These are phyloP conservation scores for Ascochyta fabae DNA, from an alignment of 2,329 filamentous ascomycete genomes.

Conservation along the genomic window DNA sequence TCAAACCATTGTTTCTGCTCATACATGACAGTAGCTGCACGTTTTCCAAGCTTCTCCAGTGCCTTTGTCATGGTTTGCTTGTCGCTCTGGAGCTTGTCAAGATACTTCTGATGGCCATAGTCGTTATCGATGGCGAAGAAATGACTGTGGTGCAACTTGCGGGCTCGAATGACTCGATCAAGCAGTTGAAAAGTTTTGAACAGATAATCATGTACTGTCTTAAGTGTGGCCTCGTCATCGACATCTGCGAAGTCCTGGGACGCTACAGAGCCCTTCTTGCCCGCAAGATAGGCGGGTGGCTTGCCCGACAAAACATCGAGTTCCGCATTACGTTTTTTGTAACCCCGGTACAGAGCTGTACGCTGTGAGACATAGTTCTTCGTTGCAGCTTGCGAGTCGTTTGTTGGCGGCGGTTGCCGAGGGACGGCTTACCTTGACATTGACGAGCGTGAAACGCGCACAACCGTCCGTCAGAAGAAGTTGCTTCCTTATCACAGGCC, in stretches of 20 bases:
- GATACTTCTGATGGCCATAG: constrained; percentile 54
- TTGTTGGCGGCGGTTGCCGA: not conserved
- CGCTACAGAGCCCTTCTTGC: constrained; percentile 45
- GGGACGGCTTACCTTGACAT: constrained; percentile 29
- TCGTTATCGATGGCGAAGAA: constrained; percentile 54
- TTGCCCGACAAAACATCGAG: constrained; percentile 49
- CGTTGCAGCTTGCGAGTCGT: no score
- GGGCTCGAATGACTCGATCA: constrained; percentile 52
- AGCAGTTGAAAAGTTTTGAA: constrained; percentile 49
- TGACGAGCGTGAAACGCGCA: constrained; percentile 35
- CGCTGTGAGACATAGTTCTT: not conserved
- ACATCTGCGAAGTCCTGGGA: constrained; percentile 52
- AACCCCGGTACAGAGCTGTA: constrained; percentile 54
- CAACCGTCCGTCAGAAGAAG: constrained; percentile 31
- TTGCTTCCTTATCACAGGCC: constrained; percentile 29
- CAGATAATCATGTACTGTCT: constrained; percentile 51
- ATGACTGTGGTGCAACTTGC: constrained; percentile 52
- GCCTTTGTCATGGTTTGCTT: constrained; percentile 49
- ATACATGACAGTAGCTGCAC: constrained; percentile 54
- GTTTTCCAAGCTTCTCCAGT: constrained; percentile 53
- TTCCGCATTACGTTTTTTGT: constrained; percentile 56
- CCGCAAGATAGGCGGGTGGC: constrained; percentile 49
- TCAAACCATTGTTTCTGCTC: constrained; percentile 57
- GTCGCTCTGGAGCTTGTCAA: constrained; percentile 48
- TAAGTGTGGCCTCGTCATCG: constrained; percentile 47